Evolutionary conservation across 345 rosid genomes (phyloP).

Genomic region (Hevea brasiliensis): DNA sequence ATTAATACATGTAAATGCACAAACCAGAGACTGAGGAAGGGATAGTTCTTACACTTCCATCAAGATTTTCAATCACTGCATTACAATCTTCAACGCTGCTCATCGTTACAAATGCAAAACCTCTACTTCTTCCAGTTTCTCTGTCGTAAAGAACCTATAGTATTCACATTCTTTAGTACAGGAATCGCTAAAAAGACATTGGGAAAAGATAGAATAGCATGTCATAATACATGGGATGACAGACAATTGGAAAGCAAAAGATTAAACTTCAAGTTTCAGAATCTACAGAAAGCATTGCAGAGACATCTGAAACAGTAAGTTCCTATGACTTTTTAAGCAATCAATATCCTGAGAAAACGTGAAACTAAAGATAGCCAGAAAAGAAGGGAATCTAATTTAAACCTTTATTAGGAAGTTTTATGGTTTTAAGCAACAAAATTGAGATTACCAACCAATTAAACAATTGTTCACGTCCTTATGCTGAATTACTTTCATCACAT

Average conservation of each 20-base stretch:
- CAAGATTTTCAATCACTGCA: slow-evolving; percentile 66
- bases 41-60: slow-evolving; percentile 69
- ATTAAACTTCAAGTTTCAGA: neutral
- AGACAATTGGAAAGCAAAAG: too few relatives aligned
- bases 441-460: too few relatives aligned
- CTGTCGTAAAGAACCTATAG: slow-evolving; percentile 75
- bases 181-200: too few relatives aligned
- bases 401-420: too few relatives aligned
- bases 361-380: neutral
- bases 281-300: neutral
- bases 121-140: slow-evolving; percentile 80
- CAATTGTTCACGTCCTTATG: too few relatives aligned
- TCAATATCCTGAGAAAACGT: neutral
- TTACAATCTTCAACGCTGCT: slow-evolving; percentile 78
- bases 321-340: neutral
- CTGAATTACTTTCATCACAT: too few relatives aligned
- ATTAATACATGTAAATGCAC: neutral
- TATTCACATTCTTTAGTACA: slow-evolving; percentile 11
- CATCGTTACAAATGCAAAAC: slow-evolving; percentile 92
- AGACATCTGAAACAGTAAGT: neutral
- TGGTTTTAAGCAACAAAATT: too few relatives aligned
- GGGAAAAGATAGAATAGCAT: too few relatives aligned
- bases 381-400: neutral
- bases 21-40: neutral
- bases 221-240: neutral